Base-by-base conservation (phyloP, 352 stramenopile species). In the Phytopythium delawarense region DNA sequence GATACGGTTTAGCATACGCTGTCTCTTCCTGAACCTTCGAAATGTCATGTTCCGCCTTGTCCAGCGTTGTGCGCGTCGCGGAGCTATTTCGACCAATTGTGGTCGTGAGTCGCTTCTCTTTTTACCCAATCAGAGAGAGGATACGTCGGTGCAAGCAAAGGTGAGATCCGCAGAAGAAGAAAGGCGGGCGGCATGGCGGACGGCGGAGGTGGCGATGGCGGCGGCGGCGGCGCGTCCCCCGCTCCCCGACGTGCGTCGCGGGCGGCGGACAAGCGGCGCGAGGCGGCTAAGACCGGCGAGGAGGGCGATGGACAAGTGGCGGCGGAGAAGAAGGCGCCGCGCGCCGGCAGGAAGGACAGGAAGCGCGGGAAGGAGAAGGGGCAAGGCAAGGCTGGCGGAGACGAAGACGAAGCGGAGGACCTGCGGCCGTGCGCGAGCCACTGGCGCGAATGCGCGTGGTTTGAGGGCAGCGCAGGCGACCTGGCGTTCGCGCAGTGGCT, bases 401-500 rank as follows among this genome's bases (percentile, higher is more conserved):
- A 34, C 12, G 59, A 58, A n/a, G 37, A 51, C 16, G 56, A 35
- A 12, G 25, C 48, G 23, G 12, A 35, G 15, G 18, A 12, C 8
- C 21, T 7, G 46, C 15, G 30, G 16, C 62, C 59, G 12, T 25
- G 64, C 23, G 55, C 32, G 2, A 44, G 58, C 37, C 40, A 70
- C 12, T 50, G 55, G 44, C 61, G 54, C 20, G 71, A 81, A 15
- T 58, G 76, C 0, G 25, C 60, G 62, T 91, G 79, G 79, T 91
- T 81, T 50, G 59, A 57, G 39, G 73, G 62, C 12, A 74, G 75
- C 48, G 54, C 72, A 0, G 67, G 78, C 1, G 73, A 89, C 20
- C 40, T 91, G 49, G 50, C 54, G 42, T 82, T 83, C 56, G 70
- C 67, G 18, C 74, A 91, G 59, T 88, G 76, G 79, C 65, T 91